Base-by-base conservation (phyloP, 805 yeast species). In the Spencermartinsiella europaea region DNA sequence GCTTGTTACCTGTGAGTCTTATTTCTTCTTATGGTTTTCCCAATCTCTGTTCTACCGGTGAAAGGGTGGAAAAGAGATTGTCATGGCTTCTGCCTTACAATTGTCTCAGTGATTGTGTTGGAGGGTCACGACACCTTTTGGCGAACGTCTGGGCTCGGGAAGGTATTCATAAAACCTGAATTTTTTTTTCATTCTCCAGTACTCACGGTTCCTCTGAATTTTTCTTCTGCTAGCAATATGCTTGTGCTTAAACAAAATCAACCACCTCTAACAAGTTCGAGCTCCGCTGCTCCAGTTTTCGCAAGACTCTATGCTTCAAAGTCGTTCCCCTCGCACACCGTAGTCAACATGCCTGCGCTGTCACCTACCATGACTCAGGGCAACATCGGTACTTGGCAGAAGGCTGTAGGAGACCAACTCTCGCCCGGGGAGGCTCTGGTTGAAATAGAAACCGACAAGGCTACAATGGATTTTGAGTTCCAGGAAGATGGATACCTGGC, bases 311-410 rank as follows among this genome's bases (percentile, higher is more conserved):
- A 64, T 47, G 69, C 70, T 39, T 62, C 70, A 45, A 68, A 66
- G 57, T 60, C 76, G 20, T 86, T 79, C 70, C 96, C 96, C 31
- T 68, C 80, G 17, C 97, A 93, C 70, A 80, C 85, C 50, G 81
- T 93, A 62, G 88, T 93, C 60, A 83, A 83, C 66, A 93, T 93
- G 99, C 99, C 99, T 41, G 99, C 99, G 7, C 74, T 93, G 61
- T 91, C 98, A n/a, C 99, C 99, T 55, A 93, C 99, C 45, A 93
- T 93, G 99, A 85, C 96, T 51, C 91, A 86, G 64, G 99, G 99
- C 65, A 83, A 80, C 67, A 73, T 93, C 55, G 91, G 91, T 34
- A 74, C 79, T 49, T 93, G 99, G 99, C 77, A 81, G 65, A 93
- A 90, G 74, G 69, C 77, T 38, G 86, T 82, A 34, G 99, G 99